Percentiles rank a stretch among this genome's conserved stretches.
These are phyloP conservation scores for Fusarium sp. DNA, from an alignment of 2,329 filamentous ascomycete genomes.

Conservation along the genomic window DNA sequence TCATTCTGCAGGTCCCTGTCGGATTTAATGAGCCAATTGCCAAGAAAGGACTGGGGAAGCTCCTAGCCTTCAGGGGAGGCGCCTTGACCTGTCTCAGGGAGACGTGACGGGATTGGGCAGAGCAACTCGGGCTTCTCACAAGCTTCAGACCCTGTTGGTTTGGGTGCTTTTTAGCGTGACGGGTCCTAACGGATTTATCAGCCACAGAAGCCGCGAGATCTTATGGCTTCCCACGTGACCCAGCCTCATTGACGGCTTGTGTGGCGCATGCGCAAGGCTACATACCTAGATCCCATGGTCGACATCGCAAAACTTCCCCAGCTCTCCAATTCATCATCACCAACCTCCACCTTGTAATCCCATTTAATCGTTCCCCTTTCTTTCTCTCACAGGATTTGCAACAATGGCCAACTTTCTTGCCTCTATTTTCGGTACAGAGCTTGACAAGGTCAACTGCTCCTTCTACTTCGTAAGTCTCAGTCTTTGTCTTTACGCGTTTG, in stretches of 20 bases:
- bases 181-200: slow-evolving; percentile 24
- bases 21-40: slow-evolving; percentile 40
- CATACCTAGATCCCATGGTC: slow-evolving; percentile 1
- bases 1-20: slow-evolving; percentile 37
- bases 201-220: slow-evolving; percentile 21
- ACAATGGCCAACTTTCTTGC: slow-evolving; percentile 97
- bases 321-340: slow-evolving; percentile 32
- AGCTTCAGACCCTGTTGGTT: neutral
- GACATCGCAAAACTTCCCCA: slow-evolving; percentile 40
- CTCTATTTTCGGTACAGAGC: slow-evolving; percentile 99
- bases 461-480: slow-evolving; percentile 79
- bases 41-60: slow-evolving; percentile 36
- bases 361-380: slow-evolving; percentile 5
- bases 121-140: neutral
- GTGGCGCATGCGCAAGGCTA: slow-evolving; percentile 46
- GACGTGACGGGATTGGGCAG: slow-evolving; percentile 24
- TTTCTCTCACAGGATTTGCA: slow-evolving; percentile 21
- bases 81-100: slow-evolving; percentile 26
- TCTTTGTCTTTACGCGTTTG: slow-evolving; percentile 20
- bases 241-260: slow-evolving; percentile 38
- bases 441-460: slow-evolving; percentile 99
- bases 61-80: slow-evolving; percentile 36
- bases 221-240: slow-evolving; percentile 53
- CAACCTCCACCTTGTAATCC: slow-evolving; percentile 9
- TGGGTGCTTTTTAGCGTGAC: slow-evolving; percentile 1